Evolutionary conservation across 306 rosid genomes (phyloP).

Genomic region (Prunus fruticosa): DNA sequence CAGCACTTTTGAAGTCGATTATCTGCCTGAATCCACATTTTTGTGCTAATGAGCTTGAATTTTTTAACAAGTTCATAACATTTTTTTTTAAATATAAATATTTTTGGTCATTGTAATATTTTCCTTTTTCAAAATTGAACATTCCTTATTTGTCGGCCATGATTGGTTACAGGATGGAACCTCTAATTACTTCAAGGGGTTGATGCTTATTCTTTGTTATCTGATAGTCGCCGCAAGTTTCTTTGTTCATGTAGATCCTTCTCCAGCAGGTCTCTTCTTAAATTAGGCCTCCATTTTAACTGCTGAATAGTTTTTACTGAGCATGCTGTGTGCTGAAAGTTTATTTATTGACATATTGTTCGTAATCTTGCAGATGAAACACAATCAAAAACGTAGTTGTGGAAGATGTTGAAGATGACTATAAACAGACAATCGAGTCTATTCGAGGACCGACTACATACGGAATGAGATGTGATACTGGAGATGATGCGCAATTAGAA

Average conservation of each 20-base stretch:
- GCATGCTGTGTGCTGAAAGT: not conserved
- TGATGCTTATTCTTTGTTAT: constrained; percentile 80
- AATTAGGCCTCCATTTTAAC: not conserved
- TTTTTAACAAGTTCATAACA: not conserved
- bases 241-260: constrained; percentile 68
- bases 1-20: not conserved
- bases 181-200: constrained; percentile 73
- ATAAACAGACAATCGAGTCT: not conserved
- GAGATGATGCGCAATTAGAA: constrained; percentile 5
- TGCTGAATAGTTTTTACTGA: not conserved
- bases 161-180: constrained; percentile 72
- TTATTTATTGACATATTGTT: not conserved
- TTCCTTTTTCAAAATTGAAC: not conserved
- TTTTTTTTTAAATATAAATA: not conserved
- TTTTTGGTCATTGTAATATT: not conserved
- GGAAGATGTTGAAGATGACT: constrained; percentile 1
- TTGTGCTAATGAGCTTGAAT: not conserved
- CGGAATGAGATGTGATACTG: not conserved
- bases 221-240: constrained; percentile 81
- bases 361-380: constrained; percentile 21
- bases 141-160: not conserved
- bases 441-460: not conserved
- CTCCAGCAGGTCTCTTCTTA: constrained; percentile 22
- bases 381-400: not conserved
- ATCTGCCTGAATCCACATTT: not conserved